Conservation (phyloP, 768 basidiomycete genomes). For the Pulveroboletus frians region DNA sequence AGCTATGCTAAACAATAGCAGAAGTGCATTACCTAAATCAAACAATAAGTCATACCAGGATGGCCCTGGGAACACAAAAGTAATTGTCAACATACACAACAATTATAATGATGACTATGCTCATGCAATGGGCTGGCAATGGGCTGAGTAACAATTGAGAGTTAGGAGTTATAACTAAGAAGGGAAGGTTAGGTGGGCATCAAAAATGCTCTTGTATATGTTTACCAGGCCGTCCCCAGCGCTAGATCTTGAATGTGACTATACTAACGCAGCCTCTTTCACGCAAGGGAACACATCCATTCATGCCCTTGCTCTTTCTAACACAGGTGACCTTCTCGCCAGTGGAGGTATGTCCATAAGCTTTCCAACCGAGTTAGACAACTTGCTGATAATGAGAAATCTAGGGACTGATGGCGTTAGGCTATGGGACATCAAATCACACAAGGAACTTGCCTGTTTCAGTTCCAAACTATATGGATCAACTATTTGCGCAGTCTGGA, state of each 20-base stretch:
- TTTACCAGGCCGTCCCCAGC: not conserved
- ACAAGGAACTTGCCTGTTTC: not conserved
- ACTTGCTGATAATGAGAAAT: not conserved
- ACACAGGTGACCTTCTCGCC: not conserved
- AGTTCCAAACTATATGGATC: no score
- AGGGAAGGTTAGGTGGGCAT: no score
- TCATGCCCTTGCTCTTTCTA: conserved; percentile 2
- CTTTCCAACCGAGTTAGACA: no score
- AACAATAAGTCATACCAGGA: no score
- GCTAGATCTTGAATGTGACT: no score
- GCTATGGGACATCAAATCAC: conserved; percentile 2
- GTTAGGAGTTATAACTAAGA: no score
- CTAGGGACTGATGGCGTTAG: conserved; percentile 2
- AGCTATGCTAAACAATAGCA: not conserved
- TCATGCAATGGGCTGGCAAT: no score
- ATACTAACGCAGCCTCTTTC: not conserved
- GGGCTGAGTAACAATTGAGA: no score
- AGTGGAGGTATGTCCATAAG: conserved; percentile 2
- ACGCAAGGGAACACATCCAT: not conserved
- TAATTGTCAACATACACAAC: no score
- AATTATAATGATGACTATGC: not conserved
- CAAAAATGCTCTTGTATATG: not conserved
- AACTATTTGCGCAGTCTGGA: no score
- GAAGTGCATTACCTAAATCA: no score
- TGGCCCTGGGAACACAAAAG: no score